These are phyloP conservation scores for Phoenix roebelenii DNA, from an alignment of 176 grass and related monocot species.

Conservation along the genomic window DNA sequence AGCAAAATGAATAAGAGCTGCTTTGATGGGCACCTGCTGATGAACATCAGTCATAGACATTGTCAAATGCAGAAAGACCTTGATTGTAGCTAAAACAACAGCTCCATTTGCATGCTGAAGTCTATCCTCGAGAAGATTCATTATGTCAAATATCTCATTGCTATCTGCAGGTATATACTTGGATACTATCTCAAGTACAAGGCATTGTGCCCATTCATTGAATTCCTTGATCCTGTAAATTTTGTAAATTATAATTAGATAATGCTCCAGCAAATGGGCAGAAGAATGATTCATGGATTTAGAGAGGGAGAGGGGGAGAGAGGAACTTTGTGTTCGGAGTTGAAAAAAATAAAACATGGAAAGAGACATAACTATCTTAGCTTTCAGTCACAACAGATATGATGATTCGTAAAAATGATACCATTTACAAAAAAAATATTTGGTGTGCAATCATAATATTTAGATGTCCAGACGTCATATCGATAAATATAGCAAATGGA, in stretches of 20 bases:
- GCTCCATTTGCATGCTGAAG: constrained; percentile 99
- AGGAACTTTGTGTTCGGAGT: too few relatives aligned
- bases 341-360: too few relatives aligned
- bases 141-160: constrained; percentile 91
- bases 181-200: constrained; percentile 68
- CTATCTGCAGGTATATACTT: constrained; percentile 94
- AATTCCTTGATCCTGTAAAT: constrained; percentile 85
- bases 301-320: too few relatives aligned
- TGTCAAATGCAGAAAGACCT: constrained; percentile 95
- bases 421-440: too few relatives aligned
- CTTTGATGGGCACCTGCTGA: constrained; percentile 61
- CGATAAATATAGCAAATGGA: too few relatives aligned
- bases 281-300: neutral
- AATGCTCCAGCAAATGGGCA: neutral
- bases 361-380: too few relatives aligned
- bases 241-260: constrained; percentile 7
- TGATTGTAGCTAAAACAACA: constrained; percentile 98
- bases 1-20: too few relatives aligned
- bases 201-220: constrained; percentile 96
- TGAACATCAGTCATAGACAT: constrained; percentile 99
- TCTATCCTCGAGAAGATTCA: constrained; percentile 98
- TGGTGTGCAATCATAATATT: too few relatives aligned
- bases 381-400: too few relatives aligned
- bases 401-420: too few relatives aligned
- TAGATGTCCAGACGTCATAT: too few relatives aligned